A percentile compares a stretch with the other conserved stretches of the same genome.
Evolutionary conservation across 2,329 filamentous ascomycete species (phyloP).

Genomic region (Epichloe coenophiala): DNA sequence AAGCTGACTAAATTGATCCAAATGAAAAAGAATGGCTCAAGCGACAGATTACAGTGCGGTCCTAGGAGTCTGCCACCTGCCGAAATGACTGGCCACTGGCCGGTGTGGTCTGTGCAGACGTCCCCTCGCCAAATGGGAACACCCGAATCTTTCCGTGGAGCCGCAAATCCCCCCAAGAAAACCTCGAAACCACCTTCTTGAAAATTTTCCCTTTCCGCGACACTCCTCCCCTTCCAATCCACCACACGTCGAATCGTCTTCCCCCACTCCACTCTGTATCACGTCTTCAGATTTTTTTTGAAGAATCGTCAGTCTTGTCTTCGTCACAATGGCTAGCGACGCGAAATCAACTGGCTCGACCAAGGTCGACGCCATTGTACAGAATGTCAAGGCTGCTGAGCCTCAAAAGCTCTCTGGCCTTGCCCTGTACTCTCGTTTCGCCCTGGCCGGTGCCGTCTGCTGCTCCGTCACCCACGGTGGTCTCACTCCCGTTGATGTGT

Average conservation of each 20-base stretch:
- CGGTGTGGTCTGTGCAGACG: not conserved
- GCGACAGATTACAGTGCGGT: not conserved
- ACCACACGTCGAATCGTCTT: constrained; percentile 1
- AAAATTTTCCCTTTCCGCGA: constrained; percentile 1
- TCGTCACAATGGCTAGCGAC: constrained; percentile 30
- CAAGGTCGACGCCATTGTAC: constrained; percentile 32
- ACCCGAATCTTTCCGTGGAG: constrained; percentile 5
- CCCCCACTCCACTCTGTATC: constrained; percentile 6
- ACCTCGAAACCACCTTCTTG: not conserved
- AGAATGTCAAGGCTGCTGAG: constrained; percentile 26
- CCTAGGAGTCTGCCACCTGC: too few relatives aligned
- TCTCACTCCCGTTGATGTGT: constrained; percentile 98
- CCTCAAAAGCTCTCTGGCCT: constrained; percentile 35
- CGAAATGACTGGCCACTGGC: not conserved
- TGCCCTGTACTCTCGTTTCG: constrained; percentile 85
- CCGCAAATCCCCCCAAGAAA: not conserved
- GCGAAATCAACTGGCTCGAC: constrained; percentile 24
- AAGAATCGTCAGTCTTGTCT: not conserved
- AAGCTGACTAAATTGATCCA: too few relatives aligned
- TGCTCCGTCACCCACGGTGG: constrained; percentile 95
- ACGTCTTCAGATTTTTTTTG: constrained; percentile 2
- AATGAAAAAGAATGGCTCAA: not conserved
- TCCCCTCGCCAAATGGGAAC: constrained; percentile 4
- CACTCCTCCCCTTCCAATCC: not conserved
- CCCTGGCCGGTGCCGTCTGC: constrained; percentile 94